Evolutionary conservation across 352 stramenopile genomes (phyloP), one percentile per base, ranked within the genome.

Genomic region (Phytophthora europaea): DNA sequence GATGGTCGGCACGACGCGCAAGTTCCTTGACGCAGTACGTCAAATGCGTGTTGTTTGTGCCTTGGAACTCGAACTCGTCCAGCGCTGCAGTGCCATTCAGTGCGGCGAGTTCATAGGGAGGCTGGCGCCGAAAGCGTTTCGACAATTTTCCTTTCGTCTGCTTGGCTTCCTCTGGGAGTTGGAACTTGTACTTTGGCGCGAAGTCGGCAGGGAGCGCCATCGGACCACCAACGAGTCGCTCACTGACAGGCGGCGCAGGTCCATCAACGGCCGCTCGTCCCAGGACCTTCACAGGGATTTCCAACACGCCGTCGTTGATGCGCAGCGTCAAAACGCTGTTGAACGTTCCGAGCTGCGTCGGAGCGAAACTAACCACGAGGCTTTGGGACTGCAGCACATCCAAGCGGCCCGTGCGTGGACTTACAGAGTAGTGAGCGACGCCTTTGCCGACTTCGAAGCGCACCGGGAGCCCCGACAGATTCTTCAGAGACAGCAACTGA

Each of bases 361-460:
- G 95, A 0, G 86, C 74, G 56, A 98, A 99, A 57, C 90, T 98
- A 26, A 98, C 80, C 2, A 98, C 76, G 31, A 98, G 72, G n/a
- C 77, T 97, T 66, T 98, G 89, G 0, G 87, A 96, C 74, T 98
- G 90, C 33, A 94, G 53, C 4, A 94, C 85, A n/a, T 97, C 82
- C 6, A 99, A 70, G 1, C 83, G 79, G 0, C 95, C 94, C 8
- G 56, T 67, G 10, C 53, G 65, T 9, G 95, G 95, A 31, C 80
- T 85, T 31, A 82, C 65, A 4, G 83, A 69, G 56, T 98, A 99
- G 20, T 98, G 89, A 1, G 94, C 59, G 1, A 76, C 63, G 12
- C 90, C 62, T 38, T 85, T 91, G 1, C 75, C 56, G 43, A 98
- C 81, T 10, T 76, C 65, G 45, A 93, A 98, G 8, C 63, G 72